phyloP scores from a whole-genome alignment of 805 yeast genomes.

The Saturnispora zaruensis region DNA sequence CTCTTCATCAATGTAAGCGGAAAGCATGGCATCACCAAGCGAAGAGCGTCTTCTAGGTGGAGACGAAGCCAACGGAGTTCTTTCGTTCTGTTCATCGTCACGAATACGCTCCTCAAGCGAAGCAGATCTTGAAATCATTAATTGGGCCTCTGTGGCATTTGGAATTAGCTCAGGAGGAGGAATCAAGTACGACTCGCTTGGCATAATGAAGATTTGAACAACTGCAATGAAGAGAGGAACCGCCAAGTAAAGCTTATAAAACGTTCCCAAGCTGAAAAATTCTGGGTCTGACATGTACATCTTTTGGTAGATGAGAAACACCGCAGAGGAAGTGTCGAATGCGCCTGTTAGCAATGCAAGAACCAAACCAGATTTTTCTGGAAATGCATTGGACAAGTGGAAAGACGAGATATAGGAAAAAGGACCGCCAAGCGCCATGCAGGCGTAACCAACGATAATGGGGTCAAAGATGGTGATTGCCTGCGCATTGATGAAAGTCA shows the following conservation, averaged over 20 bases:
- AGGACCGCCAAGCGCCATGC: constrained; percentile 52
- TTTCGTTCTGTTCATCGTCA: constrained; percentile 12
- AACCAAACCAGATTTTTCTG: constrained; percentile 42
- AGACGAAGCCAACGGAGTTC: constrained; percentile 14
- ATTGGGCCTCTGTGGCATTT: constrained; percentile 23
- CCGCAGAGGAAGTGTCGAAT: constrained; percentile 50
- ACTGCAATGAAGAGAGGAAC: constrained; percentile 43
- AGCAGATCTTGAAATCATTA: constrained; percentile 22
- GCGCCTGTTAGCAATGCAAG: constrained; percentile 51
- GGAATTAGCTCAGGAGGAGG: constrained; percentile 30
- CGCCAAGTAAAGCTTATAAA: constrained; percentile 38
- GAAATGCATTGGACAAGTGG: constrained; percentile 50
- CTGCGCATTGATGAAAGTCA: constrained; percentile 36
- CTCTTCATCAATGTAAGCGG: constrained; percentile 45
- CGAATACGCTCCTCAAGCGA: constrained; percentile 22
- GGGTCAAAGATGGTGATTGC: constrained; percentile 36
- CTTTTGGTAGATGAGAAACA: constrained; percentile 40
- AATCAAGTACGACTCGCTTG: constrained; percentile 40
- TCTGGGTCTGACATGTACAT: constrained; percentile 29
- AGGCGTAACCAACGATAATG: constrained; percentile 41
- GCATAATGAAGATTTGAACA: constrained; percentile 42
- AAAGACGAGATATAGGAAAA: constrained; percentile 48
- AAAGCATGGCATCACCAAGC: constrained; percentile 48
- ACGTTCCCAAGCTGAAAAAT: constrained; percentile 33
- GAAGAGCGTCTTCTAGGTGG: constrained; percentile 34